These are phyloP conservation scores for Myriosclerotinia curreyana DNA, from an alignment of 2,329 filamentous ascomycete species.

Conservation along the genomic window DNA sequence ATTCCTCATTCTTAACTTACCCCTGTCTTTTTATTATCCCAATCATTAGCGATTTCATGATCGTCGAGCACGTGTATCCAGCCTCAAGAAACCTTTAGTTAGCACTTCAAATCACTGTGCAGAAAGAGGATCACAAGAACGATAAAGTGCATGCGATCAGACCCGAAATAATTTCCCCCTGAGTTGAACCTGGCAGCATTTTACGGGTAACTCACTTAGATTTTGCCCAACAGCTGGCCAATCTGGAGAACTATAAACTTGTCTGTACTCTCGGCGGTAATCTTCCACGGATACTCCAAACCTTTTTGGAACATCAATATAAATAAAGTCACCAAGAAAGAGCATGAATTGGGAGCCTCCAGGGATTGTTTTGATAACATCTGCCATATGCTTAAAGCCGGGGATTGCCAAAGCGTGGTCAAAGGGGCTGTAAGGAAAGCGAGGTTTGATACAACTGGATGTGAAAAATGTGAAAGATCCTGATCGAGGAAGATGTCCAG, in stretches of 20 bases:
- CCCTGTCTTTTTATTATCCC: slow-evolving; percentile 76
- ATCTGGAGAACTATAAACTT: slow-evolving; percentile 92
- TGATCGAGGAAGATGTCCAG: slow-evolving; percentile 42
- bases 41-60: slow-evolving; percentile 95
- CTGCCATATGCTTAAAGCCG: slow-evolving; percentile 73
- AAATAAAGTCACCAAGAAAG: slow-evolving; percentile 87
- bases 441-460: slow-evolving; percentile 87
- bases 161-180: neutral
- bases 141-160: neutral
- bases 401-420: slow-evolving; percentile 79
- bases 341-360: slow-evolving; percentile 70
- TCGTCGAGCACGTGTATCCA: slow-evolving; percentile 98
- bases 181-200: neutral
- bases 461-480: slow-evolving; percentile 86
- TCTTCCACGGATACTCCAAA: slow-evolving; percentile 70
- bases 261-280: slow-evolving; percentile 88
- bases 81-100: neutral
- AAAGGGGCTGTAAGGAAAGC: slow-evolving; percentile 84
- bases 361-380: slow-evolving; percentile 63
- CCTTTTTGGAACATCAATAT: slow-evolving; percentile 80
- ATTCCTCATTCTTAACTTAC: slow-evolving; percentile 52
- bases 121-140: neutral
- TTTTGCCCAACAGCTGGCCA: slow-evolving; percentile 74
- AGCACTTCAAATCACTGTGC: neutral
- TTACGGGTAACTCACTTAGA: slow-evolving; percentile 53